phyloP scores from a whole-genome alignment of 2,329 filamentous ascomycete genomes.

The Ophiostoma novo-ulmi region DNA sequence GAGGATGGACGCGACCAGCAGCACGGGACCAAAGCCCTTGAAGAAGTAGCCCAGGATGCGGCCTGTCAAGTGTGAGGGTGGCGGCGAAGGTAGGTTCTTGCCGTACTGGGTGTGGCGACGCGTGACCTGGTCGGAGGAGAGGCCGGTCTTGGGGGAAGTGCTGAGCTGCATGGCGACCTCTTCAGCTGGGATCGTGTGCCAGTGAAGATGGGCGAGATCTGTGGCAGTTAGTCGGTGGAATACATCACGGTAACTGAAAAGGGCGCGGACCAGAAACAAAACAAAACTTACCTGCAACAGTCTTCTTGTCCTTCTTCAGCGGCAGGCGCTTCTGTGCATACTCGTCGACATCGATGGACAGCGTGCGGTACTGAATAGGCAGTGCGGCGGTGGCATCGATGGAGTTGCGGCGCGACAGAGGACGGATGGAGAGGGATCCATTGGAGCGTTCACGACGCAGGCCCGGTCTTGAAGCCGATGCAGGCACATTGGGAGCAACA shows the following conservation, averaged over 20 bases:
- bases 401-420: constrained; percentile 29
- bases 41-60: constrained; percentile 67
- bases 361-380: constrained; percentile 52
- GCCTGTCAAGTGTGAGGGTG: constrained; percentile 54
- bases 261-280: neutral
- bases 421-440: constrained; percentile 26
- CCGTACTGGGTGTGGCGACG: constrained; percentile 57
- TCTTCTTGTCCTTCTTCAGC: constrained; percentile 39
- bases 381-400: constrained; percentile 42
- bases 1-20: constrained; percentile 62
- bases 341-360: constrained; percentile 54
- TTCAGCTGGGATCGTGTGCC: constrained; percentile 57
- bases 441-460: constrained; percentile 21
- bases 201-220: constrained; percentile 61
- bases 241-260: neutral
- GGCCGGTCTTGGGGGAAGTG: constrained; percentile 51
- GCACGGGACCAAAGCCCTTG: constrained; percentile 68
- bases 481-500: neutral
- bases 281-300: constrained; percentile 18
- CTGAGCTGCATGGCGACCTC: constrained; percentile 57
- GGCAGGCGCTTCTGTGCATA: constrained; percentile 43
- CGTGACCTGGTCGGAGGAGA: constrained; percentile 54
- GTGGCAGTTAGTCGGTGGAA: neutral
- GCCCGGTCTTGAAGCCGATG: constrained; percentile 3
- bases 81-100: constrained; percentile 60